Evolutionary conservation across 2,329 filamentous ascomycete genomes (phyloP).

Genomic region (Akanthomyces dipterigenus): DNA sequence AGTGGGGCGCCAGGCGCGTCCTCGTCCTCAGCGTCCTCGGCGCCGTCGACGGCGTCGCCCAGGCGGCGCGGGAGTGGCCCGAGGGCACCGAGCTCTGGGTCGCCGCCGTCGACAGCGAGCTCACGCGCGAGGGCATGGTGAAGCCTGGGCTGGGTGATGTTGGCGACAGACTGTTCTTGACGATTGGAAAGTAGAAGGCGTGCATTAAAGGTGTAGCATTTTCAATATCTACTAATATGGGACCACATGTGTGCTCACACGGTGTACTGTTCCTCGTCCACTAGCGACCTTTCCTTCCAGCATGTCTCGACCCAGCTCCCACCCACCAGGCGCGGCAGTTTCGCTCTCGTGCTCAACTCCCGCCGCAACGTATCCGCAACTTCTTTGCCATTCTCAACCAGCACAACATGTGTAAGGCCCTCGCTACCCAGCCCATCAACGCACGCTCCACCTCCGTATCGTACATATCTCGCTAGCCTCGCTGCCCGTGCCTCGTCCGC

Average conservation of each 20-base stretch:
- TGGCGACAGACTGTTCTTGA: slow-evolving; percentile 83
- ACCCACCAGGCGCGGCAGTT: slow-evolving; percentile 62
- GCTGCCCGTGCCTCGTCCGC: slow-evolving; percentile 30
- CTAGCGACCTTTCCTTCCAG: slow-evolving; percentile 68
- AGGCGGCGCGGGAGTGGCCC: slow-evolving; percentile 62
- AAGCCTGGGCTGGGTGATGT: slow-evolving; percentile 86
- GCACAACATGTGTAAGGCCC: slow-evolving; percentile 63
- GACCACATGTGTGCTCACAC: slow-evolving; percentile 14
- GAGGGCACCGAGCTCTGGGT: slow-evolving; percentile 75
- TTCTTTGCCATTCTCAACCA: slow-evolving; percentile 28
- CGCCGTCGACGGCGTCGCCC: slow-evolving; percentile 58
- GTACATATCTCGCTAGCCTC: slow-evolving; percentile 48
- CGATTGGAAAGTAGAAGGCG: slow-evolving; percentile 64
- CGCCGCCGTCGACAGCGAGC: slow-evolving; percentile 66
- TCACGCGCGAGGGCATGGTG: slow-evolving; percentile 81
- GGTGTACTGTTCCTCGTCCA: slow-evolving; percentile 68
- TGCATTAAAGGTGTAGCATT: not conserved
- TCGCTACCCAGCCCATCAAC: slow-evolving; percentile 42
- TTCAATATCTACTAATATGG: not conserved
- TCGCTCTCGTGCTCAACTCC: slow-evolving; percentile 35
- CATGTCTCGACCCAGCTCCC: slow-evolving; percentile 70
- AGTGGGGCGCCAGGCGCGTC: slow-evolving; percentile 85
- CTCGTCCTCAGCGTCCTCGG: slow-evolving; percentile 71
- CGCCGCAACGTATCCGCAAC: slow-evolving; percentile 37
- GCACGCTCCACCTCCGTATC: slow-evolving; percentile 63